Base-by-base conservation (phyloP, 495 filamentous ascomycete species). In the Pseudotulostoma volvatum region DNA sequence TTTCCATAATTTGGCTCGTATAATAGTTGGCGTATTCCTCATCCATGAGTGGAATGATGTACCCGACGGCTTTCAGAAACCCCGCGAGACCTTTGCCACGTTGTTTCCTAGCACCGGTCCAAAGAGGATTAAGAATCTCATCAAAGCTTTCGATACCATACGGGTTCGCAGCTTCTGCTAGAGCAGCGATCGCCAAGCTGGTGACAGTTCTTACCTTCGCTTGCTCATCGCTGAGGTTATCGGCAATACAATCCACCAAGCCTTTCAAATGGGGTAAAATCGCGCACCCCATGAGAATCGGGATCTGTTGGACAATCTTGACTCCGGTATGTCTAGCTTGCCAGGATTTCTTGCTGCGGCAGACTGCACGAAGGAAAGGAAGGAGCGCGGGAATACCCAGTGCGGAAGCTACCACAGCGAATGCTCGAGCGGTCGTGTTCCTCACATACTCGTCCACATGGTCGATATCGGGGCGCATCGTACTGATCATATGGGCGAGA, bases 141-240 rank as follows among this genome's bases (percentile, higher is more conserved):
- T 96, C 88, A 50, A 99, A 99, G 46, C 83, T 90, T 60, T 99
- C 92, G 47, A 99, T 96, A 79, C 92, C 92, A 50, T 96, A 99
- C 0, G 92, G 92, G 55, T 88, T 90, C 16, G 90, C 85, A 19
- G 92, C 92, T 58, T 99, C 92, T 23, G 92, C 92, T 38, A 99
- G 67, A 25, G 92, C 92, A 25, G 87, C 90, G 51, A 99, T 90
- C 40, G 92, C 84, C 52, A 99, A 70, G 57, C 80, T 85, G 21
- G 92, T 95, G 18, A 94, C 88, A 11, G 90, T 96, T 44, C 90
- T 74, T 20, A 99, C 92, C 61, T 96, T 96, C 34, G 86, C 83
- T 58, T 96, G 90, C 48, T 99, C 92, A 53, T 99, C 92, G 49
- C 88, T 92, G 11, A 99, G 70, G 54, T 93, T 93, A 41, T 86